These are phyloP conservation scores for Nakazawaea pomicola DNA, from an alignment of 805 yeast species.

Conservation along the genomic window DNA sequence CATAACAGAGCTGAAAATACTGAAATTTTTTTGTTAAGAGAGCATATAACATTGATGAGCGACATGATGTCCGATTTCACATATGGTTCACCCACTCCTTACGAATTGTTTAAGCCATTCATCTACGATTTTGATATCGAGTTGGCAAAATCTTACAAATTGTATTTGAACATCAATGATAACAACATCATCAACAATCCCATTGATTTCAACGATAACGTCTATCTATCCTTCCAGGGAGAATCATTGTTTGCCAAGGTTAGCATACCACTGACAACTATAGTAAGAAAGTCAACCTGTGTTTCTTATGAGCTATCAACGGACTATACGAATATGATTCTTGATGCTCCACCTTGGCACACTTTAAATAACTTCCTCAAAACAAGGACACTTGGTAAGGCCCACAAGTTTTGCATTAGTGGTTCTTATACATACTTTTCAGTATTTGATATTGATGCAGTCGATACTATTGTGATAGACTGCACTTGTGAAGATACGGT, in stretches of 20 bases:
- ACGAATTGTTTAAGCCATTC: slow-evolving; percentile 74
- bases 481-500: slow-evolving; percentile 64
- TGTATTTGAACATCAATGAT: slow-evolving; percentile 80
- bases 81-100: slow-evolving; percentile 64
- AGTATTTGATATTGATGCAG: slow-evolving; percentile 56
- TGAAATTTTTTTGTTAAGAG: slow-evolving; percentile 67
- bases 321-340: slow-evolving; percentile 51
- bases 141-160: slow-evolving; percentile 43
- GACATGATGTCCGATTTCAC: slow-evolving; percentile 77
- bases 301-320: slow-evolving; percentile 49
- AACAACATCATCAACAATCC: slow-evolving; percentile 87
- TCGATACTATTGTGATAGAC: slow-evolving; percentile 63
- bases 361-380: slow-evolving; percentile 70
- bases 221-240: slow-evolving; percentile 71
- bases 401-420: slow-evolving; percentile 50
- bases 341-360: slow-evolving; percentile 91
- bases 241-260: slow-evolving; percentile 41
- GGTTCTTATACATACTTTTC: slow-evolving; percentile 66
- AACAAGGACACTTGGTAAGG: slow-evolving; percentile 59
- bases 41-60: slow-evolving; percentile 68
- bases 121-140: slow-evolving; percentile 58
- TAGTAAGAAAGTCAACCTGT: slow-evolving; percentile 46
- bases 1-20: slow-evolving; percentile 45
- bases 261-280: slow-evolving; percentile 54
- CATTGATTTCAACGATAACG: slow-evolving; percentile 74